Evolutionary conservation across 495 filamentous ascomycete genomes (phyloP), one percentile per base, ranked within the genome.

Genomic region (Talaromyces nanjingensis): DNA sequence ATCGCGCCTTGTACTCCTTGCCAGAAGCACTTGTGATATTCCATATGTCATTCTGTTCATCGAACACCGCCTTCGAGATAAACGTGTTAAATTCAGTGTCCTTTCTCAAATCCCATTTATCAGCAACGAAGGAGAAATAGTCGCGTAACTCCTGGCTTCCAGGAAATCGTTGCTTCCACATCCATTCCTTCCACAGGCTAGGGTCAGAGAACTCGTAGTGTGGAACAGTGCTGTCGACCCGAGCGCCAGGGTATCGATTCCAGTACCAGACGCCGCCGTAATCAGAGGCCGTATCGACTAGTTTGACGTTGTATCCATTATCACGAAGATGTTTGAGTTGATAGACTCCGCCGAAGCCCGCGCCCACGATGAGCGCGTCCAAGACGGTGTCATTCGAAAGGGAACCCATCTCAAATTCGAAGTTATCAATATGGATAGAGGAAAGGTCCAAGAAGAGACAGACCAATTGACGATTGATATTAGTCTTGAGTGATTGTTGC

Each of bases 241-340:
- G 59, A 9, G 67, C 66, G 5, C 75, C 74, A 0, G 75, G 74
- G 52, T 77, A 77, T 9, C 69, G 66, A 56, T 75, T 77, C 66
- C 68, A 76, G 63, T 70, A 78, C 83, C 79, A 84, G 58, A 78
- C 79, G 2, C 83, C 83, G 3, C 83, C 83, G 3, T 83, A 72
- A 42, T 74, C 76, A 34, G 73, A 68, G 6, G 75, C 82, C 7
- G 74, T 73, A 60, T 85, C 83, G 33, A 82, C 66, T 6, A 80
- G 73, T 57, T 76, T 76, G 33, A 71, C 73, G 7, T 54, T 24
- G 52, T 54, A 74, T 72, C 59, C 79, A 72, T 33, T 80, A 79
- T 79, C 66, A 6, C 76, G 72, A 2, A 84, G 68, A 18, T 73
- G 67, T 42, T 77, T 72, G 11, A 81, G 71, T 16, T 70, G 65